Evolutionary conservation across 768 basidiomycete genomes (phyloP).

Genomic region (Daedaleopsis nitida): DNA sequence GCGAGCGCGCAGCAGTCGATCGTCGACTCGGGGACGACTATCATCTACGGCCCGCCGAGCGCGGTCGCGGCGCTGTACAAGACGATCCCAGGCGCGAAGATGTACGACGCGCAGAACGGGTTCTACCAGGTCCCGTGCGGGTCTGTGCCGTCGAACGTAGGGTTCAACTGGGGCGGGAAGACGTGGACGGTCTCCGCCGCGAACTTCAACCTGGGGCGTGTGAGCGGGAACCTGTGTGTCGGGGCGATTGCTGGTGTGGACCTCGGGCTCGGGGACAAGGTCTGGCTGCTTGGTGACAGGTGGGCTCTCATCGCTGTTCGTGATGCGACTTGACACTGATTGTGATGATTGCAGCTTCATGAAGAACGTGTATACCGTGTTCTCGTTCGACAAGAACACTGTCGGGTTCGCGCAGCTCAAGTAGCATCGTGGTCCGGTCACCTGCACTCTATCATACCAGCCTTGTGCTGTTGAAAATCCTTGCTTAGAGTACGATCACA

Average conservation of each 20-base stretch:
- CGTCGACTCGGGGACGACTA: constrained; percentile 34
- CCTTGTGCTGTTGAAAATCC: no score
- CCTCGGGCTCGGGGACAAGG: constrained; percentile 30
- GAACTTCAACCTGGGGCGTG: constrained; percentile 30
- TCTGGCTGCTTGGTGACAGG: constrained; percentile 35
- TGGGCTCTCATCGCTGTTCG: neutral
- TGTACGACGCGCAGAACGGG: constrained; percentile 27
- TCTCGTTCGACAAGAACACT: constrained; percentile 9
- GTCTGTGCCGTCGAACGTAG: constrained; percentile 21
- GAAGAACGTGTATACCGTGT: constrained; percentile 17
- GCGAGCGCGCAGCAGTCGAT: constrained; percentile 28
- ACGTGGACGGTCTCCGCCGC: constrained; percentile 33
- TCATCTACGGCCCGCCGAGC: constrained; percentile 30
- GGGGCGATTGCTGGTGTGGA: constrained; percentile 33
- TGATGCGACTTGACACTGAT: neutral
- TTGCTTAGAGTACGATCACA: no score
- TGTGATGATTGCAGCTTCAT: constrained; percentile 3
- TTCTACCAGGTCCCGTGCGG: constrained; percentile 32
- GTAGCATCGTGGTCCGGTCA: neutral
- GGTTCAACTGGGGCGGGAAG: constrained; percentile 34
- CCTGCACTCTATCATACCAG: no score
- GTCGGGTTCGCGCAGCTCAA: constrained; percentile 13
- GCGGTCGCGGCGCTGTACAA: constrained; percentile 26
- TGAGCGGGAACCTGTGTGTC: constrained; percentile 25
- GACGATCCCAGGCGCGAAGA: constrained; percentile 21